These are phyloP conservation scores for Penicillium chermesinum DNA, from an alignment of 495 filamentous ascomycete species.

Conservation along the genomic window DNA sequence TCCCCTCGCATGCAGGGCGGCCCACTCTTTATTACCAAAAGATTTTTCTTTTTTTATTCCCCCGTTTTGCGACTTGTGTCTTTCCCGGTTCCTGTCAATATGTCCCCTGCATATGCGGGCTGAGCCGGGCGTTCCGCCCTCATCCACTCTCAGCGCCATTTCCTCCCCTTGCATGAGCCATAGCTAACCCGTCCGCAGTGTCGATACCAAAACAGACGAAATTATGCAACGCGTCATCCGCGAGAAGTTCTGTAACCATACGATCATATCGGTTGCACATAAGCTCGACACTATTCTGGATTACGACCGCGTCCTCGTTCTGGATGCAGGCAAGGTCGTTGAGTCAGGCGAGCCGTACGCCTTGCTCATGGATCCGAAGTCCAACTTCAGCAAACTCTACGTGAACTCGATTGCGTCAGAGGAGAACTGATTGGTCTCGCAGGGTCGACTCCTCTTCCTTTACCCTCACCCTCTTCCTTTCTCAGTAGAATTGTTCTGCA, in stretches of 20 bases:
- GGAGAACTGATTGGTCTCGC: constrained; percentile 13
- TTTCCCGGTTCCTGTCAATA: constrained; percentile 3
- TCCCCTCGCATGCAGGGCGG: constrained; percentile 10
- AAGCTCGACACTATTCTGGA: constrained; percentile 56
- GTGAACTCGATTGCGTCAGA: constrained; percentile 23
- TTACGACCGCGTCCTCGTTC: constrained; percentile 45
- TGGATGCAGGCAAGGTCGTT: constrained; percentile 42
- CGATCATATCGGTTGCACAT: constrained; percentile 59
- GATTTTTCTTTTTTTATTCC: constrained; percentile 1
- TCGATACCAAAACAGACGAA: constrained; percentile 53
- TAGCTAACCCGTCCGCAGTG: constrained; percentile 22
- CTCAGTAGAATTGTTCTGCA: not conserved
- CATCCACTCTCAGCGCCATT: not conserved
- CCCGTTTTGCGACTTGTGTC: constrained; percentile 2
- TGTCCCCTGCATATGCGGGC: constrained; percentile 25
- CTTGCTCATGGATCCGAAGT: constrained; percentile 25
- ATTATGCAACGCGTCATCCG: constrained; percentile 57
- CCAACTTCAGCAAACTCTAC: constrained; percentile 31
- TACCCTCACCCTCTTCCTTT: constrained; percentile 1
- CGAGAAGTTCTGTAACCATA: constrained; percentile 51
- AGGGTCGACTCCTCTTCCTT: constrained; percentile 5
- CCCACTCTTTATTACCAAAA: not conserved
- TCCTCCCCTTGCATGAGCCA: constrained; percentile 12
- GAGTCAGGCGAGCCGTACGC: constrained; percentile 42
- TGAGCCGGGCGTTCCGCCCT: constrained; percentile 15